Evolutionary conservation across 805 yeast species (phyloP).

Genomic region (Wickerhamomyces xylosicus): DNA sequence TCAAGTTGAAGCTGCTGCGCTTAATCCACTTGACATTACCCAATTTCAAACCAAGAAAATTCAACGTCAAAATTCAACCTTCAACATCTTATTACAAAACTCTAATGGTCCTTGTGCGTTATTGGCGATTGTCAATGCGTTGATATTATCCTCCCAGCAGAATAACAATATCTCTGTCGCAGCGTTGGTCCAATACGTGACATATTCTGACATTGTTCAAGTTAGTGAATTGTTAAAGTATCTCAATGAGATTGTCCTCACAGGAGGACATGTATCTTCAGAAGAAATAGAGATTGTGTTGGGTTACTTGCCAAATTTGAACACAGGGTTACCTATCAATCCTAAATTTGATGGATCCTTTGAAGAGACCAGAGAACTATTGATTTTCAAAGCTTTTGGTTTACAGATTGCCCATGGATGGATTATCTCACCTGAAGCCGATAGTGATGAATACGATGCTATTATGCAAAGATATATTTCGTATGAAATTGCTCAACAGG

Average conservation of each 20-base stretch:
- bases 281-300: constrained; percentile 34
- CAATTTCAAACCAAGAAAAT: constrained; percentile 11
- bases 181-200: constrained; percentile 22
- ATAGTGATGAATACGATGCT: constrained; percentile 20
- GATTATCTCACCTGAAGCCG: constrained; percentile 39
- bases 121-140: constrained; percentile 63
- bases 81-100: constrained; percentile 62
- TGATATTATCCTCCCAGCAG: constrained; percentile 38
- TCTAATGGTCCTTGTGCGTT: constrained; percentile 85
- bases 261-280: constrained; percentile 17
- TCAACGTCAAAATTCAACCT: constrained; percentile 12
- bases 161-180: constrained; percentile 15
- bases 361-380: constrained; percentile 38
- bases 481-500: constrained; percentile 52
- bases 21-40: background rate
- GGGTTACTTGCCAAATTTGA: constrained; percentile 49
- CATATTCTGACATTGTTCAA: constrained; percentile 20
- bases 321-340: constrained; percentile 63
- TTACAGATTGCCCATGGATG: constrained; percentile 76
- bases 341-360: constrained; percentile 61
- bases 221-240: constrained; percentile 34
- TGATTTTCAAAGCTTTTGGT: constrained; percentile 48
- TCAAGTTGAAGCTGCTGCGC: too few species aligned
- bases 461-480: constrained; percentile 31
- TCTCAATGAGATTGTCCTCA: constrained; percentile 37